Evolutionary conservation across 768 basidiomycete genomes (phyloP), one percentile per base, ranked within the genome.

Genomic region (Asterophora parasitica): DNA sequence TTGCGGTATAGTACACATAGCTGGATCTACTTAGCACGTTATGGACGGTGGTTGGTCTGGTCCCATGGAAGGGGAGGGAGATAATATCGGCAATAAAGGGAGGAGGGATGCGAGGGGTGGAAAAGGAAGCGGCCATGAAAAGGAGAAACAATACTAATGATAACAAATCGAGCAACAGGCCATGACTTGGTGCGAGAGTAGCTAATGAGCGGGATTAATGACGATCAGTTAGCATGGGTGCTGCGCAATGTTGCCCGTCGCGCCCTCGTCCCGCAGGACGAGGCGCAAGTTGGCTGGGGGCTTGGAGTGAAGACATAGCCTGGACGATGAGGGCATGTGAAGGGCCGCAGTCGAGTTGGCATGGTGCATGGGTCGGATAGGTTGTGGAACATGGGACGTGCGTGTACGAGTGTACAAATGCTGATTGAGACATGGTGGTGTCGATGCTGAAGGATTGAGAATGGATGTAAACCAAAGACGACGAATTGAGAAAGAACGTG

Each of bases 111-210:
- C 13, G 35, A 33, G 17, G n/a, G 40, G 10, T 26, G 35, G 23
- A 36, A 13, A 15, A 27, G 28, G 26, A 42, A 26, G 12, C 11
- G 23, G 38, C 23, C 10, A 26, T 16, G 19, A 37, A 27, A 39
- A n/a, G n/a, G n/a, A 19, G 42, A 45, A 42, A 31, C 27, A 48
- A 46, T 17, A 46, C 37, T 50, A 49, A 45, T 46, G 32, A 46
- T 37, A 44, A 57, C 56, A 57, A 57, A 57, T 52, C 53, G 53
- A 57, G 53, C 53, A 52, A 11, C 34, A 32, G 15, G 33, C 23
- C 9, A 50, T 38, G 36, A 39, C 28, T 10, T 39, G 41, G 46
- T 20, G 42, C 10, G 28, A 44, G 30, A 10, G 30, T 36, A 44
- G 23, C 39, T 43, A 42, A 44, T 49, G 44, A 41, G 44, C 37